Base-by-base conservation (phyloP, 768 basidiomycete genomes). In the Boletus patriciae region DNA sequence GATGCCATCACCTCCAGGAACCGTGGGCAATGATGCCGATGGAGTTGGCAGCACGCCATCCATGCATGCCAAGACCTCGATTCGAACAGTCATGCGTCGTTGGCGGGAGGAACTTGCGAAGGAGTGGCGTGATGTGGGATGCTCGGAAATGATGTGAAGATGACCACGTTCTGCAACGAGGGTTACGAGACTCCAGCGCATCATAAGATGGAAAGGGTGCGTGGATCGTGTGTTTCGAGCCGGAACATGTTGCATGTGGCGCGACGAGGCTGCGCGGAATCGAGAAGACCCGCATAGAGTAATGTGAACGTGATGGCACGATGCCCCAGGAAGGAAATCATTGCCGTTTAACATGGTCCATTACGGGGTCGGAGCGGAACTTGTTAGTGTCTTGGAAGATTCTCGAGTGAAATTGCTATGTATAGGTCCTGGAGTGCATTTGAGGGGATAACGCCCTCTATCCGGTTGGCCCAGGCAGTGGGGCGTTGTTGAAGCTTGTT, bases 171-270 rank as follows among this genome's bases (percentile, higher is more conserved):
- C 12, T 31, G 31, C 31, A 31, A 31, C 40, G 48, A 29, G 25
- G 11, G 31, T 31, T 31, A 25, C 34, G 61, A 59, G 56, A 49
- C 27, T 50, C 48, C 48, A 54, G 55, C 42, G 29, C 27, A 43
- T 60, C 31, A 55, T 33, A 36, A 55, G 43, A 49, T 57, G 58
- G 48, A 52, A 27, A 55, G 42, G 52, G 64, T 55, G 65, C 46
- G 50, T 66, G 57, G 61, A 55, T 53, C 55, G 56, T 54, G 65
- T 55, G 66, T 66, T 62, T 66, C 65, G 66, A 66, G 64, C 58
- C 66, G 65, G 65, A 66, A 54, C 65, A 60, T 68, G 66, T 44
- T 57, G 51, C 56, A 66, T 62, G 66, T 48, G 43, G 65, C 56
- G 54, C 46, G 37, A 57, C 36, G 59, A 62, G 66, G 65, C 65